phyloP scores from a whole-genome alignment of 164 flowering plant genomes.

The Hamamelis virginiana region DNA sequence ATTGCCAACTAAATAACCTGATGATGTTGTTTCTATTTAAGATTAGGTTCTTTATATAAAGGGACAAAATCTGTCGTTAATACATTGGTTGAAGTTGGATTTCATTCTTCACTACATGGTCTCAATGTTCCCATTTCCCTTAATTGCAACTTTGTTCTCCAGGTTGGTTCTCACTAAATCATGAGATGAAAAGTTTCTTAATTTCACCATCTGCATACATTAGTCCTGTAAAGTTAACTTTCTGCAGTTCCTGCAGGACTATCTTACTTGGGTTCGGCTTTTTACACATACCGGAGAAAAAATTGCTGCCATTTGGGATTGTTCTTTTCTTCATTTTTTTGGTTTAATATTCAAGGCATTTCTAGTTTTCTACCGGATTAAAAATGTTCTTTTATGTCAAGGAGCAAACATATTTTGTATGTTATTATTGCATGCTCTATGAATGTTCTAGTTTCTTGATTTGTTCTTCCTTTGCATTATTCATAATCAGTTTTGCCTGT shows the following conservation, averaged over 20 bases:
- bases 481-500: background rate
- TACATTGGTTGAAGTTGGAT: conserved; percentile 24
- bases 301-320: conserved; percentile 30
- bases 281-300: conserved; percentile 35
- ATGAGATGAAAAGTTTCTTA: conserved; percentile 1
- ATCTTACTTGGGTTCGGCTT: conserved; percentile 35
- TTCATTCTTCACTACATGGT: conserved; percentile 8
- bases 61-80: conserved; percentile 26
- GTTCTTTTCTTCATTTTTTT: conserved; percentile 4
- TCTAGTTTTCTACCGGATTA: background rate
- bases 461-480: background rate
- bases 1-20: conserved; percentile 25
- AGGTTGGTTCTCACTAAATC: conserved; percentile 28
- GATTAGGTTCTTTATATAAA: conserved; percentile 17
- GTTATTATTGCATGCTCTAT: background rate
- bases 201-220: conserved; percentile 13
- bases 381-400: background rate
- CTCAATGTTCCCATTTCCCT: conserved; percentile 15
- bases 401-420: background rate
- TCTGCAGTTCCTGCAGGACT: conserved; percentile 61
- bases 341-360: background rate
- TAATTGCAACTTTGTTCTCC: conserved; percentile 22
- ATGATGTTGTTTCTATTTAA: conserved; percentile 24
- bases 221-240: conserved; percentile 37
- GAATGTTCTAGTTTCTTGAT: background rate